Base-by-base conservation (phyloP, 2,329 filamentous ascomycete genomes). In the Ceratocystiopsis brevicomis region DNA sequence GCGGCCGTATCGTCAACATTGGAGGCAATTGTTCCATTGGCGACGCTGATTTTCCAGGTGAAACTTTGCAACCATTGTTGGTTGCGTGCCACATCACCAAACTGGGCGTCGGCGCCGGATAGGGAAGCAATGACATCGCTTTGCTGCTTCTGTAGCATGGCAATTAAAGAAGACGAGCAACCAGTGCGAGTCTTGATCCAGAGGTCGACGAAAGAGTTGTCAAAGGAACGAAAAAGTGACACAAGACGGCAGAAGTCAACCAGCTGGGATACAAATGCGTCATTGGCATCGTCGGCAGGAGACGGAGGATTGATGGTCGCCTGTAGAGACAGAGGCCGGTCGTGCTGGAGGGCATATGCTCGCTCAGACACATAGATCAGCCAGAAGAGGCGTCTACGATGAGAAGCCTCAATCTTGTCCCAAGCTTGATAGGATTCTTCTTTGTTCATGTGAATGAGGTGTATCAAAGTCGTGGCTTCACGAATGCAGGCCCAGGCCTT, bases 401-500 rank as follows among this genome's bases (percentile, higher is more conserved):
- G 69, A 18, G 76, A 69, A 1, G 71, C 68, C 45, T 84, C 79
- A 16, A 71, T 58, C 5, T 61, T 59, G 49, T 74, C 71, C 50
- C 71, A 70, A 43, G 71, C 66, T 38, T 67, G 51, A 54, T 83
- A 85, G 10, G 68, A 63, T 18, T 74, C 69, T 52, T 79, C 76
- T 55, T 73, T 73, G 53, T 69, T 65, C 70, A 79, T 71, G 43
- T 66, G 67, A 25, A 65, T 58, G 52, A 78, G 69, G 51, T 75
- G 68, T 25, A 71, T 67, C 57, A 88, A 65, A 6, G 81, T 86
- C 2, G 76, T 78, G 6, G 80, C 79, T 58, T 90, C 82, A 21
- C 81, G 75, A 11, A 88, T 63, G 55, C 84, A 76, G 54, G 77
- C 86, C 81, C 82, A 88, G 1, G 81, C 81, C 56, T 77, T 76